Conservation (phyloP, 257 asterid genomes). For the Echites panduratus region DNA sequence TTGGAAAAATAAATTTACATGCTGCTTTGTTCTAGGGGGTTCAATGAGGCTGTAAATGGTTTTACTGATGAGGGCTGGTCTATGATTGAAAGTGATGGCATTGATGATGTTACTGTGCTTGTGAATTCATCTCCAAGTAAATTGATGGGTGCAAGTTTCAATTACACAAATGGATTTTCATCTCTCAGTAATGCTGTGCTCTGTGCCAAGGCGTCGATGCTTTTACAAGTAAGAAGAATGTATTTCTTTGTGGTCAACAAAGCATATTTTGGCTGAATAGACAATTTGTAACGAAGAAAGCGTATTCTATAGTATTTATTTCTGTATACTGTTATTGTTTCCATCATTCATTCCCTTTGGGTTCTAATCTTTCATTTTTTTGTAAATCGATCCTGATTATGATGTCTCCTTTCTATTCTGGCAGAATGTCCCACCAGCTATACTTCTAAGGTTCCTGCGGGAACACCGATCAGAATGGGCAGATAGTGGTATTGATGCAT, state of each 20-base stretch:
- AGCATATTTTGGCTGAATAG: background rate
- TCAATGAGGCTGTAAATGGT: constrained; percentile 95
- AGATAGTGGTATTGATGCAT: constrained; percentile 85
- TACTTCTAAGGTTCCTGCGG: constrained; percentile 76
- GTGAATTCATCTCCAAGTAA: constrained; percentile 79
- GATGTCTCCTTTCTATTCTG: constrained; percentile 5
- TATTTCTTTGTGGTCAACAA: background rate
- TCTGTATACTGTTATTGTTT: background rate
- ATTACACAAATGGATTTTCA: constrained; percentile 70
- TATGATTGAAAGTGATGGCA: constrained; percentile 73
- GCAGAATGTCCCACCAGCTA: constrained; percentile 88
- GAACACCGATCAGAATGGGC: constrained; percentile 99
- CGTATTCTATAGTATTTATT: background rate
- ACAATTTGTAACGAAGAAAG: background rate
- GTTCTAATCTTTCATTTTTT: background rate
- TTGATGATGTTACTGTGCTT: constrained; percentile 89
- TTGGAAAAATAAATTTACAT: constrained; percentile 9
- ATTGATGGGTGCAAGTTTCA: constrained; percentile 57
- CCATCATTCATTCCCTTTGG: background rate
- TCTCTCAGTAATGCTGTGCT: constrained; percentile 68
- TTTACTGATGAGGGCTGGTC: constrained; percentile 97
- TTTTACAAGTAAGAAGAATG: constrained; percentile 56
- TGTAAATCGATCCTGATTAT: background rate
- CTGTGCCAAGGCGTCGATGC: constrained; percentile 96
- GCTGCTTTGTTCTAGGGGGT: constrained; percentile 52